These are phyloP conservation scores for Brettanomyces custersianus DNA, from an alignment of 805 yeast genomes.

Conservation along the genomic window DNA sequence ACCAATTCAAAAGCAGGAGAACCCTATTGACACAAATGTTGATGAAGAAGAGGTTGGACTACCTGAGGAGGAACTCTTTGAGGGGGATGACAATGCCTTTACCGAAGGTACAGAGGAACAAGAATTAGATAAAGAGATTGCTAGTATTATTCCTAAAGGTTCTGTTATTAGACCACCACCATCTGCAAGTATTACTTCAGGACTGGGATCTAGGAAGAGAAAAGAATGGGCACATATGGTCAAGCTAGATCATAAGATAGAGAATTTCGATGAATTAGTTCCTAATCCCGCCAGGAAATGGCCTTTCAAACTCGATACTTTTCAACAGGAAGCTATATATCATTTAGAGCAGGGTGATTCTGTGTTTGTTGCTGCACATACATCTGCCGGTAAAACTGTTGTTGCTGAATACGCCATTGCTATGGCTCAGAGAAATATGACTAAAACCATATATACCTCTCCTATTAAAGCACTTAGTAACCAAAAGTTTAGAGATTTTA, in stretches of 20 bases:
- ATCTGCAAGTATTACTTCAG: slow-evolving; percentile 4
- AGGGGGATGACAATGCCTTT: slow-evolving; percentile 29
- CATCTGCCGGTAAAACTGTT: slow-evolving; percentile 97
- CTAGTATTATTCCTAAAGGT: slow-evolving; percentile 20
- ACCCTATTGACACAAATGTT: slow-evolving; percentile 3
- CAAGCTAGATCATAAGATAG: slow-evolving; percentile 73
- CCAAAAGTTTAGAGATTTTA: slow-evolving; percentile 88
- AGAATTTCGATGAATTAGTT: slow-evolving; percentile 77
- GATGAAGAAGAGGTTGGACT: background rate
- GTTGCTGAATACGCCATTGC: slow-evolving; percentile 98
- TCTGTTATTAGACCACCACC: slow-evolving; percentile 19
- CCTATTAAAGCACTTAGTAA: slow-evolving; percentile 94
- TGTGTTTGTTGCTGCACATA: slow-evolving; percentile 97
- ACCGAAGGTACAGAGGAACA: background rate
- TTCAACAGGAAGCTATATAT: slow-evolving; percentile 94
- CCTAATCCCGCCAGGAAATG: slow-evolving; percentile 90
- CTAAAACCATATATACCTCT: slow-evolving; percentile 92
- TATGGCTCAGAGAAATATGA: slow-evolving; percentile 92
- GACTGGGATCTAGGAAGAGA: slow-evolving; percentile 9
- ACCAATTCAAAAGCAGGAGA: slow-evolving; percentile 5
- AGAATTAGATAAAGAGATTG: slow-evolving; percentile 17
- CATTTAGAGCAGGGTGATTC: slow-evolving; percentile 97
- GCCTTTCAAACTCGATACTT: slow-evolving; percentile 92
- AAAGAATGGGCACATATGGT: slow-evolving; percentile 94
- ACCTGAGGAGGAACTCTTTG: slow-evolving; percentile 24